phyloP scores from a whole-genome alignment of 257 asterid species.

The Solanum habrochaites region DNA sequence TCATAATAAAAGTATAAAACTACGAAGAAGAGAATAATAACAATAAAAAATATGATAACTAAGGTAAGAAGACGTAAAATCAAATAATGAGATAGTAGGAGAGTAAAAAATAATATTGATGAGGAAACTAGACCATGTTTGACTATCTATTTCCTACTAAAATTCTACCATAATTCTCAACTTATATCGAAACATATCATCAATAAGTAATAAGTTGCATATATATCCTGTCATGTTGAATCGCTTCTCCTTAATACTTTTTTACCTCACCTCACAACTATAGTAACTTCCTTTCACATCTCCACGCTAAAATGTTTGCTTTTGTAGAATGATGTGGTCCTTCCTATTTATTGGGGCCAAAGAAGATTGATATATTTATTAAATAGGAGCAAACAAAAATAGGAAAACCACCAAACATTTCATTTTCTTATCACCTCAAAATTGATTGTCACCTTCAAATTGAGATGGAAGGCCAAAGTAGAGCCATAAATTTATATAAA shows the following conservation, averaged over 20 bases:
- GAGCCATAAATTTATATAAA: neutral
- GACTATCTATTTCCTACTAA: neutral
- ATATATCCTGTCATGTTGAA: neutral
- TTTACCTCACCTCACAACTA: neutral
- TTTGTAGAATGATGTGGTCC: neutral
- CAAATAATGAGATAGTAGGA: neutral
- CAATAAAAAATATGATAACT: neutral
- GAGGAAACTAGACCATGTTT: neutral
- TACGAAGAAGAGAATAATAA: neutral
- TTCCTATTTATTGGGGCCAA: neutral
- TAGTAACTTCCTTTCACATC: neutral
- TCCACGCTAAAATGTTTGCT: neutral
- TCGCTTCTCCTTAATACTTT: neutral
- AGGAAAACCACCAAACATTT: neutral
- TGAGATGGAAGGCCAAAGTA: neutral
- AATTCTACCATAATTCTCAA: neutral
- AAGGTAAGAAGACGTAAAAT: neutral
- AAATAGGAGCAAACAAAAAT: neutral
- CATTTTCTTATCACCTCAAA: neutral
- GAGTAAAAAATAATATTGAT: neutral
- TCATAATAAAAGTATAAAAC: neutral
- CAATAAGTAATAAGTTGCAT: neutral
- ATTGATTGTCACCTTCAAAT: neutral
- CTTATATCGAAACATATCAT: neutral
- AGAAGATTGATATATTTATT: neutral